phyloP scores from a whole-genome alignment of 2,329 filamentous ascomycete species.

The Albifimbria verrucaria region DNA sequence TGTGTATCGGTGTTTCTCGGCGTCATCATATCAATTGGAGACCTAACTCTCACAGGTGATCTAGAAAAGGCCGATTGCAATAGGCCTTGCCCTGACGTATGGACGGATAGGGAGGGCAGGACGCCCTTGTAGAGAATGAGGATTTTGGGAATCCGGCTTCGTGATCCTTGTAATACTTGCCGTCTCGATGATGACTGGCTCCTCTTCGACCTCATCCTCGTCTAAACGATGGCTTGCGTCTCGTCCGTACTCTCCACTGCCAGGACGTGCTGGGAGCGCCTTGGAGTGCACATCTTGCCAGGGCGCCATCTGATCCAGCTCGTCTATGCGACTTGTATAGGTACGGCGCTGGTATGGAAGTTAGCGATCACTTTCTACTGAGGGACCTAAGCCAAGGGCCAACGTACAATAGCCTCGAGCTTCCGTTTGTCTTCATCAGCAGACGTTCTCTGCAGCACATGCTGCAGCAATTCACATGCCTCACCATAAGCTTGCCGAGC shows the following conservation, averaged over 20 bases:
- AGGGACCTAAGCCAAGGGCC: background rate
- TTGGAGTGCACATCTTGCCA: conserved; percentile 59
- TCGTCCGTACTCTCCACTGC: conserved; percentile 42
- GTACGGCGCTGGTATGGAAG: conserved; percentile 67
- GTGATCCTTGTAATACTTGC: conserved; percentile 48
- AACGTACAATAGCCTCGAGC: conserved; percentile 85
- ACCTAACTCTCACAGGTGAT: conserved; percentile 33
- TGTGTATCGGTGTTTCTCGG: conserved; percentile 50
- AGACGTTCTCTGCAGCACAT: conserved; percentile 81
- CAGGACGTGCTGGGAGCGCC: conserved; percentile 68
- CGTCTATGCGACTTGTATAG: conserved; percentile 85
- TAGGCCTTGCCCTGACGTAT: conserved; percentile 25
- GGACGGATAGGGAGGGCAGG: conserved; percentile 19
- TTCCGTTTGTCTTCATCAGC: conserved; percentile 87
- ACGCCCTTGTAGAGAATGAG: conserved; percentile 14
- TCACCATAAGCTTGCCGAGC: conserved; percentile 88
- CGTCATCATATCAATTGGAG: conserved; percentile 31
- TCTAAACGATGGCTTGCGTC: conserved; percentile 19
- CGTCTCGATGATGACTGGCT: conserved; percentile 46
- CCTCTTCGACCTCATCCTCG: conserved; percentile 41
- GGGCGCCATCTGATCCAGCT: conserved; percentile 71
- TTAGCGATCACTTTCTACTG: conserved; percentile 7
- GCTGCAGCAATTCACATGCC: conserved; percentile 81
- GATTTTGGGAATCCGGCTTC: conserved; percentile 17
- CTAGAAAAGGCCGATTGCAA: conserved; percentile 54